Percentiles rank a stretch among this genome's conserved stretches.
These are phyloP conservation scores for Macrolepiota fuliginosa DNA, from an alignment of 768 basidiomycete species.

Conservation along the genomic window DNA sequence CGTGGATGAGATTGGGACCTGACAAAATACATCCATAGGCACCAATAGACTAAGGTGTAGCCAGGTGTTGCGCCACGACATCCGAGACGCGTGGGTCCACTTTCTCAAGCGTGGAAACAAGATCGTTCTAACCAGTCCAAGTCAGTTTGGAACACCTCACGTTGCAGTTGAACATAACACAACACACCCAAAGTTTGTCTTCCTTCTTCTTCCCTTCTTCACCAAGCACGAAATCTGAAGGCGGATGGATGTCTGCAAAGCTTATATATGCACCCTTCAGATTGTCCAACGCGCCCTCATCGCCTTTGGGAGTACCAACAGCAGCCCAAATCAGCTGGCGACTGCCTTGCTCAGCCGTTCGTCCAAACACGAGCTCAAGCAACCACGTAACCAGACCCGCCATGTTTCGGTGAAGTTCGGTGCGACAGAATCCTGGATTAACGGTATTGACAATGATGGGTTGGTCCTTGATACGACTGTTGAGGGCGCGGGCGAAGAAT, in stretches of 20 bases:
- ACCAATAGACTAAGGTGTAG: background rate
- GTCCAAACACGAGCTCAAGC: slow-evolving; percentile 25
- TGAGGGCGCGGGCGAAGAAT: slow-evolving; percentile 38
- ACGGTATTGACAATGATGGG: slow-evolving; percentile 33
- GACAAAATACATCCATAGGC: too few relatives aligned
- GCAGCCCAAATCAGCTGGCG: slow-evolving; percentile 32
- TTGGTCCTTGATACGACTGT: slow-evolving; percentile 25
- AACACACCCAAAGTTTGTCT: slow-evolving; percentile 28
- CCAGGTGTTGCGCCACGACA: background rate
- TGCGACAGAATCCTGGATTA: slow-evolving; percentile 44
- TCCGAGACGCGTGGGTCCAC: slow-evolving; percentile 1
- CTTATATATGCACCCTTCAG: slow-evolving; percentile 29
- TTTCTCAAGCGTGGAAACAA: slow-evolving; percentile 1
- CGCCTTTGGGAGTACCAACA: slow-evolving; percentile 19
- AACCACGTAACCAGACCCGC: background rate
- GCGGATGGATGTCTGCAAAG: slow-evolving; percentile 21
- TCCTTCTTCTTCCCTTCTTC: slow-evolving; percentile 23
- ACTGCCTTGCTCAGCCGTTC: slow-evolving; percentile 37
- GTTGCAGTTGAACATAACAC: background rate
- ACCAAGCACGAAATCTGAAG: slow-evolving; percentile 27
- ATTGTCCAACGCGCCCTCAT: background rate
- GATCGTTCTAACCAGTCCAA: background rate
- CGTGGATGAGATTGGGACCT: too few relatives aligned
- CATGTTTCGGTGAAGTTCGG: slow-evolving; percentile 26
- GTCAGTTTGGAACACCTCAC: background rate